Base-by-base conservation (phyloP, 768 basidiomycete genomes). In the Galerina marginata region DNA sequence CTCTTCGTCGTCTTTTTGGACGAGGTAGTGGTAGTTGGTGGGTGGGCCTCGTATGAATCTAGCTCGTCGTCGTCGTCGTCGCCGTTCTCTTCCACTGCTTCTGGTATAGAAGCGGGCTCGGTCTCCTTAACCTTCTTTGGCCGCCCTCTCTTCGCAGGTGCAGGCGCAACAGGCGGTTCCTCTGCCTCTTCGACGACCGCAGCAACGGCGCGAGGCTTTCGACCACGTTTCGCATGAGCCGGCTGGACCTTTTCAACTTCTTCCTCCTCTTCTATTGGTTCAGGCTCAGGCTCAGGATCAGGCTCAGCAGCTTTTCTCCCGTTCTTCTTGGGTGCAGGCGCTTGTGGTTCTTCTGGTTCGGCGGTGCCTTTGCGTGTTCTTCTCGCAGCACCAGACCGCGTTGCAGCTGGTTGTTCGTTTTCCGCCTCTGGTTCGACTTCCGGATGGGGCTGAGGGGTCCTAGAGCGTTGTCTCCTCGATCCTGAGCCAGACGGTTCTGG, bases 311-410 rank as follows among this genome's bases (percentile, higher is more conserved):
- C 54, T 29, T 71, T 72, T 16, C 63, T 59, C 33, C 67, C 68
- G 38, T 26, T 61, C 50, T 65, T 67, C 37, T 65, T 65, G 9
- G 54, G 11, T 20, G 61, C 50, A 52, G 59, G 47, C 5, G 58
- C 45, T 14, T 37, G 11, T 14, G 59, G 54, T 39, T 71, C 71
- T n/a, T 70, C 65, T 0, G 65, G 63, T 37, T 75, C 72, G 3
- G 59, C 65, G 11, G 68, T 71, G 5, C 62, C 59, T 55, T 73
- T 72, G 9, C 71, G 72, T 4, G 63, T 66, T 16, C 71, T 65
- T 25, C 73, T 71, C 2, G 66, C 56, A 6, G 66, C 58, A 25
- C 40, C 39, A 20, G 51, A 45, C 7, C 59, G 53, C 16, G 39
- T 60, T 11, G 47, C 55, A 7, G 56, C 29, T 33, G 37, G 51